These are phyloP conservation scores for Pseudoneurospora amorphoporcata DNA, from an alignment of 495 filamentous ascomycete genomes.

Conservation along the genomic window DNA sequence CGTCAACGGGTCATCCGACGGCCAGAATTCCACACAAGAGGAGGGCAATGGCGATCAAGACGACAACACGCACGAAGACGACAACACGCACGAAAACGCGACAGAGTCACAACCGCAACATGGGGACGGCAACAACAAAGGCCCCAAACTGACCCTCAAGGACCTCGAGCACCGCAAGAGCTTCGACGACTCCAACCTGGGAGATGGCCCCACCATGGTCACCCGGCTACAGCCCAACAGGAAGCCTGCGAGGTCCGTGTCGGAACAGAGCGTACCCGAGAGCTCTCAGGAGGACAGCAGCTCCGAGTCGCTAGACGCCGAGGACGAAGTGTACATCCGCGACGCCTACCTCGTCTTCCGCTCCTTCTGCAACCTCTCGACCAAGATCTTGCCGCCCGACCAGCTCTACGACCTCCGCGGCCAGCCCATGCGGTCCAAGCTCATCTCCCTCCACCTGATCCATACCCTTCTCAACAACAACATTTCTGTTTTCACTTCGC, in stretches of 20 bases:
- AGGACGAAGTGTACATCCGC: constrained; percentile 92
- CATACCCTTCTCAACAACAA: constrained; percentile 92
- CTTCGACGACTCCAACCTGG: constrained; percentile 84
- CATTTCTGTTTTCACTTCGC: constrained; percentile 75
- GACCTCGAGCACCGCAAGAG: constrained; percentile 90
- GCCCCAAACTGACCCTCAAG: constrained; percentile 82
- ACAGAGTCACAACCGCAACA: background rate
- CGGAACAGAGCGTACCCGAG: constrained; percentile 40
- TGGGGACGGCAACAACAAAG: constrained; percentile 25
- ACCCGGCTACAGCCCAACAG: constrained; percentile 59
- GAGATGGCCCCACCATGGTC: constrained; percentile 88
- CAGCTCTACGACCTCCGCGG: constrained; percentile 87
- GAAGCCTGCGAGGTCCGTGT: constrained; percentile 48
- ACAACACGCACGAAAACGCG: constrained; percentile 10
- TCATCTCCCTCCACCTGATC: constrained; percentile 88
- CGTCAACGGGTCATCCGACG: constrained; percentile 29
- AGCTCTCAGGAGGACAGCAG: constrained; percentile 36
- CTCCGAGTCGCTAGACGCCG: constrained; percentile 64
- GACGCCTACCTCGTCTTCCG: constrained; percentile 96
- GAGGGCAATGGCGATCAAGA: constrained; percentile 26
- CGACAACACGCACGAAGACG: constrained; percentile 41
- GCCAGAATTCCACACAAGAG: constrained; percentile 22
- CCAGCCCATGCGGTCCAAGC: constrained; percentile 92
- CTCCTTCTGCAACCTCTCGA: constrained; percentile 94
- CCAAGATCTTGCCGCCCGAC: constrained; percentile 77